Evolutionary conservation across 495 filamentous ascomycete genomes (phyloP).

Genomic region (Apodospora peruviana): DNA sequence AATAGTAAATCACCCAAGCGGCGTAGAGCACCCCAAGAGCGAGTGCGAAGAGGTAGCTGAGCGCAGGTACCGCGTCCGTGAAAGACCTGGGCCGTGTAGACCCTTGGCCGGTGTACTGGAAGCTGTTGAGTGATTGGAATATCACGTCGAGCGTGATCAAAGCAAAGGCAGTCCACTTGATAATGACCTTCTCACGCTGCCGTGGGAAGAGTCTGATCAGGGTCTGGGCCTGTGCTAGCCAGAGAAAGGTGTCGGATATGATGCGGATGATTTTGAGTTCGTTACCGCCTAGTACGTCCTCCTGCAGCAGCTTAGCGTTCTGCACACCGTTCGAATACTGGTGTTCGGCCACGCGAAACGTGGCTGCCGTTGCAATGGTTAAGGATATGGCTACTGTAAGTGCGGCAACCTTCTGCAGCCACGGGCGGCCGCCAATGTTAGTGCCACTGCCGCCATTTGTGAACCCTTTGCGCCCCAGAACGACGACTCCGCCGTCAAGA

Average conservation of each 20-base stretch:
- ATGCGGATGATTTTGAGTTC: conserved; percentile 85
- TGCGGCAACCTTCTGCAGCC: conserved; percentile 93
- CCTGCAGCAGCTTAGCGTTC: conserved; percentile 67
- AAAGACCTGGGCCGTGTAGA: conserved; percentile 64
- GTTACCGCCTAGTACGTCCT: conserved; percentile 69
- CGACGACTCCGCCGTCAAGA: conserved; percentile 74
- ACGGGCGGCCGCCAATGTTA: conserved; percentile 85
- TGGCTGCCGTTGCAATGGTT: conserved; percentile 87
- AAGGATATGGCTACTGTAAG: conserved; percentile 84
- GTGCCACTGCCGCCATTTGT: conserved; percentile 75
- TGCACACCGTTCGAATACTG: conserved; percentile 69
- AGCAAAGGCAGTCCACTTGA: conserved; percentile 96
- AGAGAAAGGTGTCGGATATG: conserved; percentile 90
- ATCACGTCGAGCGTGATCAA: conserved; percentile 85
- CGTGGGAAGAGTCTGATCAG: conserved; percentile 92
- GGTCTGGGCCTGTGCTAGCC: conserved; percentile 96
- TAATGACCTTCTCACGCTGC: conserved; percentile 94
- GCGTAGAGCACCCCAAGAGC: conserved; percentile 86
- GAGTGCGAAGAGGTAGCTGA: conserved; percentile 91
- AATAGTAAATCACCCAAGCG: conserved; percentile 93
- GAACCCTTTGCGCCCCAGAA: conserved; percentile 77
- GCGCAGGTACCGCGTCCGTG: conserved; percentile 81
- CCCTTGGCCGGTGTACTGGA: conserved; percentile 53
- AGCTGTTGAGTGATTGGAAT: conserved; percentile 85
- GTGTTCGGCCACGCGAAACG: conserved; percentile 70